Evolutionary conservation across 139 green algal species (phyloP).

Genomic region (Auxenochlorella protothecoides): DNA sequence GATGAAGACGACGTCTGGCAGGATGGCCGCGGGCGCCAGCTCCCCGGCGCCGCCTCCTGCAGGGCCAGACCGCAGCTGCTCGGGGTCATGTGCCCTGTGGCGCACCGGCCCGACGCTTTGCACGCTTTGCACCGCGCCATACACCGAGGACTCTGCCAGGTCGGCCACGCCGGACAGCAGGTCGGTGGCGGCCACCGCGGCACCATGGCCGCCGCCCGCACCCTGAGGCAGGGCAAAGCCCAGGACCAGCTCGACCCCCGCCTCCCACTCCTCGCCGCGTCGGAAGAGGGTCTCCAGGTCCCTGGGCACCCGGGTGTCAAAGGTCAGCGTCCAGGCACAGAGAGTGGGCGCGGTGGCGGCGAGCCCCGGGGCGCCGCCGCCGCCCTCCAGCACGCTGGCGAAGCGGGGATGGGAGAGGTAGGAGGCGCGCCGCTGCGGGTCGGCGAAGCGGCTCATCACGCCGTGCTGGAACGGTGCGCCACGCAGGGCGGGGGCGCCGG

Average conservation of each 20-base stretch:
- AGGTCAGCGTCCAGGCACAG: constrained; percentile 7
- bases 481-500: not conserved
- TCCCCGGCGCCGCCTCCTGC: not conserved
- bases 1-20: constrained; percentile 14
- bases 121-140: constrained; percentile 18
- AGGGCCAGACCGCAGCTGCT: not conserved
- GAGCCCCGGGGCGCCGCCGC: too few relatives aligned
- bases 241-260: constrained; percentile 12
- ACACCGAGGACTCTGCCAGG: constrained; percentile 18
- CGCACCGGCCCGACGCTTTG: not conserved
- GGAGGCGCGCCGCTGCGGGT: not conserved
- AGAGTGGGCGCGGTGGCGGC: too few relatives aligned
- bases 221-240: constrained; percentile 4
- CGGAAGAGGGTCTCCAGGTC: constrained; percentile 27
- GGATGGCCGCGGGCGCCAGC: too few relatives aligned
- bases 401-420: too few relatives aligned
- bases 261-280: constrained; percentile 18
- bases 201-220: not conserved
- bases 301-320: constrained; percentile 9
- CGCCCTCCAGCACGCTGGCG: too few relatives aligned
- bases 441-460: constrained; percentile 17
- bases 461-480: constrained; percentile 1
- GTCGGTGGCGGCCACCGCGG: constrained; percentile 3
- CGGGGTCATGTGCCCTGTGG: not conserved
- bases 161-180: constrained; percentile 16